Conservation (phyloP, 768 basidiomycete species). For the Russula griseocarnosa region DNA sequence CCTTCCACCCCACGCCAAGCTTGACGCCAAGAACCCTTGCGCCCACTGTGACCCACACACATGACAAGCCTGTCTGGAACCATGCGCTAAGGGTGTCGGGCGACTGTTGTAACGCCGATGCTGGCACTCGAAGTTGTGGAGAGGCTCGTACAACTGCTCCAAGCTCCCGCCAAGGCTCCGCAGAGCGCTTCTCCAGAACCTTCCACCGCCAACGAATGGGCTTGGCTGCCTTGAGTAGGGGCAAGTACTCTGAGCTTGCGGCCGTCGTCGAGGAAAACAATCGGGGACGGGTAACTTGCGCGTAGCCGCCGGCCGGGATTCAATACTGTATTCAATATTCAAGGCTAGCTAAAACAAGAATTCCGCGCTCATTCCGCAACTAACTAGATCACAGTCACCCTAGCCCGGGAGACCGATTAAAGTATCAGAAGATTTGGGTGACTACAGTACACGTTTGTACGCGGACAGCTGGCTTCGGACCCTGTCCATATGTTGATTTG, state of each 20-base stretch:
- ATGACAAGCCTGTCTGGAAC: not conserved
- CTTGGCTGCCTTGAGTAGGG: no score
- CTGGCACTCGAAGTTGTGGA: not conserved
- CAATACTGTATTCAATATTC: no score
- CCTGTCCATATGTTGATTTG: no score
- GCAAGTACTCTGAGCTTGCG: no score
- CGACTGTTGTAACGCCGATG: not conserved
- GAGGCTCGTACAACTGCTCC: not conserved
- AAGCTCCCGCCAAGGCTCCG: not conserved
- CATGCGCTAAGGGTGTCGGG: not conserved
- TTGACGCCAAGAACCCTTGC: not conserved
- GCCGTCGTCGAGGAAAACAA: not conserved
- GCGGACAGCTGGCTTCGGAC: no score
- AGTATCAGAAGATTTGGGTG: no score
- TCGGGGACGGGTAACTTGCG: not conserved
- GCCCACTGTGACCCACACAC: no score
- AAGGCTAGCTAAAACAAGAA: not conserved
- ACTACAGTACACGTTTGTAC: no score
- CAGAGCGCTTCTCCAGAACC: no score
- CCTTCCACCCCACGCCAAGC: not conserved
- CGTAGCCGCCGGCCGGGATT: not conserved
- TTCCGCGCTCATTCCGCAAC: not conserved
- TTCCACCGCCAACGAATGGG: no score
- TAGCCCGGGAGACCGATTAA: no score
- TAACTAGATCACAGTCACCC: not conserved